Conservation (phyloP, 768 basidiomycete species). For the Phallus indusiatus region DNA sequence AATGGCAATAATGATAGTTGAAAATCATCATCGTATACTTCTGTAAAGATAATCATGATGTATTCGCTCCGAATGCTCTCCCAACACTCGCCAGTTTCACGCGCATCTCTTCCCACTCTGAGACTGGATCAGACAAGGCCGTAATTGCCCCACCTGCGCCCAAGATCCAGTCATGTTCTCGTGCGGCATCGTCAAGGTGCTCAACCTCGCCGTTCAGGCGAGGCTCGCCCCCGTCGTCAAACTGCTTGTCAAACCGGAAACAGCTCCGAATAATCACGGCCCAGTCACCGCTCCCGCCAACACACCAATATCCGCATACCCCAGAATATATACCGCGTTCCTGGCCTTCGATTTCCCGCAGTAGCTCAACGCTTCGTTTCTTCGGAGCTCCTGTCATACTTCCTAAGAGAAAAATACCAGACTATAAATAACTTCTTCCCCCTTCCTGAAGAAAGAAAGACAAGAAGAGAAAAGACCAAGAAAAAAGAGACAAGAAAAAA, state of each 20-base stretch:
- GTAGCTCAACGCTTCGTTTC: conserved; percentile 84
- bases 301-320: conserved; percentile 86
- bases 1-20: not conserved
- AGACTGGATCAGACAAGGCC: conserved; percentile 73
- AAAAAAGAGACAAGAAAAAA: too few species aligned
- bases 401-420: conserved; percentile 43
- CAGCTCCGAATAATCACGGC: conserved; percentile 91
- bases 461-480: too few species aligned
- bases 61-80: conserved; percentile 43
- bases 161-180: conserved; percentile 52
- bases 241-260: conserved; percentile 55
- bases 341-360: conserved; percentile 66
- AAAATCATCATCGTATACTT: not conserved
- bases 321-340: conserved; percentile 83
- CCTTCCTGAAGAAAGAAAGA: not conserved
- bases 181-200: not conserved
- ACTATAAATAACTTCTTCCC: not conserved
- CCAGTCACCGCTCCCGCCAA: conserved; percentile 85
- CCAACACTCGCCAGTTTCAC: conserved; percentile 78
- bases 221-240: conserved; percentile 10
- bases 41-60: not conserved
- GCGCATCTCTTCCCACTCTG: conserved; percentile 92
- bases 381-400: conserved; percentile 99
- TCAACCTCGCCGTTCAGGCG: conserved; percentile 17
- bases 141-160: conserved; percentile 98